These are phyloP conservation scores for Onygenales sp. DNA, from an alignment of 2,329 filamentous ascomycete genomes.

Conservation along the genomic window DNA sequence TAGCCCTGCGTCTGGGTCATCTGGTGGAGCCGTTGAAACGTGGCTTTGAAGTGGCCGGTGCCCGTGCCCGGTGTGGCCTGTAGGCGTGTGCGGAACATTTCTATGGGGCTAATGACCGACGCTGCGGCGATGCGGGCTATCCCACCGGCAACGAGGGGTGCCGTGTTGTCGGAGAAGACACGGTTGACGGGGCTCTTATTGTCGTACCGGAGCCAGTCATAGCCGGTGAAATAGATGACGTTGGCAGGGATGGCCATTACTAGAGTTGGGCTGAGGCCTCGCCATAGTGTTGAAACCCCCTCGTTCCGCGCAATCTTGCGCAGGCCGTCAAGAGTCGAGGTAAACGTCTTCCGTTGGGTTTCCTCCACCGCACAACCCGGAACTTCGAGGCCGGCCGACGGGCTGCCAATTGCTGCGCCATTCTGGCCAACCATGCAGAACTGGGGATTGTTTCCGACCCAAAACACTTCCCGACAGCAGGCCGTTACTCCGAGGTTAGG, in stretches of 20 bases:
- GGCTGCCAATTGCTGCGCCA: conserved; percentile 23
- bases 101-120: conserved; percentile 75
- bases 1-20: conserved; percentile 76
- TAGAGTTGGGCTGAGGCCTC: conserved; percentile 85
- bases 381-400: conserved; percentile 32
- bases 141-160: conserved; percentile 71
- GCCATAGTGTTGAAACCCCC: conserved; percentile 77
- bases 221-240: conserved; percentile 97
- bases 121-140: conserved; percentile 72
- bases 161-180: conserved; percentile 57
- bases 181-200: conserved; percentile 60
- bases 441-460: conserved; percentile 75
- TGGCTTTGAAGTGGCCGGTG: conserved; percentile 67
- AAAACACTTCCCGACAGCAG: conserved; percentile 96
- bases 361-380: conserved; percentile 80
- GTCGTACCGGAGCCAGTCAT: conserved; percentile 83
- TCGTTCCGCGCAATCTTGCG: conserved; percentile 93
- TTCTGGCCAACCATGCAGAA: conserved; percentile 61
- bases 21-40: conserved; percentile 62
- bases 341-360: conserved; percentile 71
- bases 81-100: conserved; percentile 87
- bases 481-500: conserved; percentile 83
- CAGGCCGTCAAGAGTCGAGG: conserved; percentile 82
- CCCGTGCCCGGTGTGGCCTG: conserved; percentile 57
- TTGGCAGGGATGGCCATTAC: conserved; percentile 92